Base-by-base conservation (phyloP, 1,284 basidiomycete species). In the Tilletia indica region DNA sequence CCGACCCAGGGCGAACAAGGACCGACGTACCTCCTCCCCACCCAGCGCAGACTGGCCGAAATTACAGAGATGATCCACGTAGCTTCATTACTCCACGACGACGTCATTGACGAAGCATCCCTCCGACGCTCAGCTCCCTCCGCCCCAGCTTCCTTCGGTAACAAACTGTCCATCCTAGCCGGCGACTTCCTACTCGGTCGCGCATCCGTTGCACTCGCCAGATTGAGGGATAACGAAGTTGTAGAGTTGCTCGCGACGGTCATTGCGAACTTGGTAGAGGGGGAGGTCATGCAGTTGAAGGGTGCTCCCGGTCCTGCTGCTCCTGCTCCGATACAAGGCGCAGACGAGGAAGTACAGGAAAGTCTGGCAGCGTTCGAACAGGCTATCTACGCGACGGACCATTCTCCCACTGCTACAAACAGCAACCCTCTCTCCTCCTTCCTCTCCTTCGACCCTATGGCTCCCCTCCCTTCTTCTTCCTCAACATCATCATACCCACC, bases 1-100 rank as follows among this genome's bases (percentile, higher is more conserved):
- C 19, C 54, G 82, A 21, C 14, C 38, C 64, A 38, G 12, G 36
- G 16, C 14, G 12, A 4, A 42, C 6, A 14, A 21, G 21, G 42
- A 48, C 47, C 66, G n/a, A 16, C 47, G 39, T 6, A 21, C 9
- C 19, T 47, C 45, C 81, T 98, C 8, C 93, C 96, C 6, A 92
- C 93, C 0, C 96, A 99, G 85, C 87, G 92, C 34, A 90, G 96
- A 39, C 89, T 99, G 34, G 96, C 96, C 1, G 93, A 96, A 82
- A 97, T 99, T 71, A 91, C 94, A 68, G 97, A 99, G 85, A 97
- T 99, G 94, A 94, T 99, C 74, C 95, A 99, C 84, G 93, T 97
- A 75, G 96, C 97, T 39, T 96, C 93, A 0, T 88, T 97, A 6
- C 87, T 99, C 19, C 97, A 99, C 84, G 94, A 99, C 88, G 93